Percentiles rank a stretch among this genome's conserved stretches.
phyloP scores from a whole-genome alignment of 768 basidiomycete species.

The Coprinopsis marcescibilis region DNA sequence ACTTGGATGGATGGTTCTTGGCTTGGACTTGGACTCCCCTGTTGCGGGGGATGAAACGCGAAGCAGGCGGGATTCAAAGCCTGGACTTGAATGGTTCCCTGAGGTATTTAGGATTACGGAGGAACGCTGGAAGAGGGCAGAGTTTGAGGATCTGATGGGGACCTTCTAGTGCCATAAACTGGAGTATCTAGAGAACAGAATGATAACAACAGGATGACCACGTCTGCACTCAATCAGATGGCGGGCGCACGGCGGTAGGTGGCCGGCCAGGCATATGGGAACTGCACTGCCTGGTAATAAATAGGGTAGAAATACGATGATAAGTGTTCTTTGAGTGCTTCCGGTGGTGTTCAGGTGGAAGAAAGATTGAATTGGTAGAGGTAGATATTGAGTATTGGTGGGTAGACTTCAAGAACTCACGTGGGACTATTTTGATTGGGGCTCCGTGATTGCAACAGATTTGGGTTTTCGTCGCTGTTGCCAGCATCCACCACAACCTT shows the following conservation, averaged over 20 bases:
- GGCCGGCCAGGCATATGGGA: too few species aligned
- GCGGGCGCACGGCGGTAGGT: too few species aligned
- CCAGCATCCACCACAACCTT: slow-evolving; percentile 21
- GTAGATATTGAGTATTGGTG: background rate
- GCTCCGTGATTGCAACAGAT: slow-evolving; percentile 33
- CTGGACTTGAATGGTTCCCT: slow-evolving; percentile 37
- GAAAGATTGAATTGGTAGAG: background rate
- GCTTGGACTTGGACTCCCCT: slow-evolving; percentile 14
- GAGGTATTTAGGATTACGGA: slow-evolving; percentile 41
- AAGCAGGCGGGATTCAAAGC: background rate
- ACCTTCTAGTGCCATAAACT: slow-evolving; percentile 1
- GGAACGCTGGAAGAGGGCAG: slow-evolving; percentile 41
- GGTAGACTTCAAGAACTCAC: slow-evolving; percentile 7
- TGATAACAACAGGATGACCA: too few species aligned
- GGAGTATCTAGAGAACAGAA: background rate
- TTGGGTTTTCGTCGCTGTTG: slow-evolving; percentile 27
- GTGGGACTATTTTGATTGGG: slow-evolving; percentile 28
- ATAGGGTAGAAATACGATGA: too few species aligned
- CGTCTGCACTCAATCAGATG: slow-evolving; percentile 1
- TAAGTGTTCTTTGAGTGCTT: too few species aligned
- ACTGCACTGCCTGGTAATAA: too few species aligned
- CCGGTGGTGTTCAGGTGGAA: too few species aligned
- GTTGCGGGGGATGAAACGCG: too few species aligned
- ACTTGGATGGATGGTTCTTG: slow-evolving; percentile 55
- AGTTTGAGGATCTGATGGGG: slow-evolving; percentile 30